These are phyloP conservation scores for Aspergillus sp. DNA, from an alignment of 2,329 filamentous ascomycete genomes.

Conservation along the genomic window DNA sequence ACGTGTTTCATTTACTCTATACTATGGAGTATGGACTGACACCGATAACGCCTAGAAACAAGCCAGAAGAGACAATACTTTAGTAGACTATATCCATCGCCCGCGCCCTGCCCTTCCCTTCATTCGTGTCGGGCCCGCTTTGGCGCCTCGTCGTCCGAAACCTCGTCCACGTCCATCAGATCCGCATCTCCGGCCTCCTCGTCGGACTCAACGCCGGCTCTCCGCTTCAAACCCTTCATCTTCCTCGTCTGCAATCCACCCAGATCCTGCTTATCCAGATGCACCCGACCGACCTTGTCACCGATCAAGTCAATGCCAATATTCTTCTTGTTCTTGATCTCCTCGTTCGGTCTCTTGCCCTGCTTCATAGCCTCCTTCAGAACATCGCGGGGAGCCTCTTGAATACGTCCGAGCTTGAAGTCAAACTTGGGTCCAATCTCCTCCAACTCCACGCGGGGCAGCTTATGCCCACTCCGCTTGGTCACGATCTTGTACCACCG, in stretches of 20 bases:
- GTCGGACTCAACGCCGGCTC: conserved; percentile 61
- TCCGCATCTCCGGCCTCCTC: conserved; percentile 52
- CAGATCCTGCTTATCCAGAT: conserved; percentile 87
- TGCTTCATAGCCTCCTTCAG: conserved; percentile 91
- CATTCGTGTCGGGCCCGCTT: conserved; percentile 35
- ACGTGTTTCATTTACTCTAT: conserved; percentile 24
- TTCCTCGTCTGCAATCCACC: conserved; percentile 87
- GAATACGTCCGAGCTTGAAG: conserved; percentile 78
- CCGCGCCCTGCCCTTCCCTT: conserved; percentile 15
- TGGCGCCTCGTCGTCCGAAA: conserved; percentile 35
- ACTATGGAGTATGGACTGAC: not conserved
- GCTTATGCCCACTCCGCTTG: conserved; percentile 78
- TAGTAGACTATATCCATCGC: not conserved
- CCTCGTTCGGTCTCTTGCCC: conserved; percentile 61
- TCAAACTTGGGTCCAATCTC: conserved; percentile 95
- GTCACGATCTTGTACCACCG: conserved; percentile 85
- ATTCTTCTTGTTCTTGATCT: conserved; percentile 84
- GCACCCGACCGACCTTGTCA: conserved; percentile 93
- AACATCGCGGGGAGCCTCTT: conserved; percentile 73
- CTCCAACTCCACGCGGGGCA: conserved; percentile 89
- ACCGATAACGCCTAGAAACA: conserved; percentile 9
- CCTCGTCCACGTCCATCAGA: conserved; percentile 47
- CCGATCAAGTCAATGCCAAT: conserved; percentile 86
- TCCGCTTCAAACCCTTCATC: conserved; percentile 97
- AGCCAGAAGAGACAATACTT: conserved; percentile 20